These are phyloP conservation scores for Hypoxylon trugodes DNA, from an alignment of 495 filamentous ascomycete genomes.

Conservation along the genomic window DNA sequence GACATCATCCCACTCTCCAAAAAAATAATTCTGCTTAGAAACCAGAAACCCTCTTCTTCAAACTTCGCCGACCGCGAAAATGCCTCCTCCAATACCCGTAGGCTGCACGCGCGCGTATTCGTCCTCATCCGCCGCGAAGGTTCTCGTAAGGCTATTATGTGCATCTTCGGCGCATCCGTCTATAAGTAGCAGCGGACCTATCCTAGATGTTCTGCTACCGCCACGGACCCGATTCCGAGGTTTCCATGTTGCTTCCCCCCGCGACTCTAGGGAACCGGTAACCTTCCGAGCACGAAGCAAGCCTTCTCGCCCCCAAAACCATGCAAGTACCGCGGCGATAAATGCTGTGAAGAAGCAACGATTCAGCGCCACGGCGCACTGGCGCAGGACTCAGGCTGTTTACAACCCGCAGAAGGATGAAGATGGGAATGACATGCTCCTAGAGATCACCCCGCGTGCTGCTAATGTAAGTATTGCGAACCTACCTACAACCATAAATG, in stretches of 20 bases:
- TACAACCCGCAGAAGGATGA: constrained; percentile 75
- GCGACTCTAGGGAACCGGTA: neutral
- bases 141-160: constrained; percentile 53
- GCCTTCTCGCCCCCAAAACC: constrained; percentile 6
- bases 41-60: neutral
- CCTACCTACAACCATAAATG: neutral
- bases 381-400: constrained; percentile 52
- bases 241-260: constrained; percentile 15
- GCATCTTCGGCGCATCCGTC: constrained; percentile 31
- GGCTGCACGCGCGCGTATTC: constrained; percentile 43
- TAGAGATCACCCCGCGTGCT: constrained; percentile 84
- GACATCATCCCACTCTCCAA: constrained; percentile 52
- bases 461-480: constrained; percentile 66
- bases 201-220: constrained; percentile 53
- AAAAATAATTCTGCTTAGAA: constrained; percentile 43
- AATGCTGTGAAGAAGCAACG: neutral
- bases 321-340: neutral
- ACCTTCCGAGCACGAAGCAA: constrained; percentile 11
- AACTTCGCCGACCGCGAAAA: constrained; percentile 20
- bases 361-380: constrained; percentile 46
- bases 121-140: constrained; percentile 45
- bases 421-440: constrained; percentile 79
- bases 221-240: constrained; percentile 24
- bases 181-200: constrained; percentile 22
- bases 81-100: constrained; percentile 44